phyloP scores from a whole-genome alignment of 2,329 filamentous ascomycete genomes.

The Aspergillus sojae region DNA sequence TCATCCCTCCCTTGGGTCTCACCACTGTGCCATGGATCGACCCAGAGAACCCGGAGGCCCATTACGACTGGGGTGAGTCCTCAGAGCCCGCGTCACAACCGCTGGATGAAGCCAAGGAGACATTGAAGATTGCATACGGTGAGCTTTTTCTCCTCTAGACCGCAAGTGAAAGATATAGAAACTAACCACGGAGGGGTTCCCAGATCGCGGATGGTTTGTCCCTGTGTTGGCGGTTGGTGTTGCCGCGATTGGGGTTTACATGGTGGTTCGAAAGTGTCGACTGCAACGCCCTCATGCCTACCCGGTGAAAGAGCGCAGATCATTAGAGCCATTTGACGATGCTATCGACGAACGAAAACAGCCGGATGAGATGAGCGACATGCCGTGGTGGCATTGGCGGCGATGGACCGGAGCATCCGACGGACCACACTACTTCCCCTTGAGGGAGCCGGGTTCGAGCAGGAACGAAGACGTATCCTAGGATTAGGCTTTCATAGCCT shows the following conservation, averaged over 20 bases:
- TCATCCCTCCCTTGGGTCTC: slow-evolving; percentile 34
- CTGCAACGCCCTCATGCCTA: slow-evolving; percentile 7
- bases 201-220: slow-evolving; percentile 17
- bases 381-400: slow-evolving; percentile 37
- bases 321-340: slow-evolving; percentile 20
- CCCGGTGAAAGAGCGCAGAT: slow-evolving; percentile 11
- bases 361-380: slow-evolving; percentile 4
- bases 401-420: slow-evolving; percentile 25
- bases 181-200: background rate
- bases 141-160: background rate
- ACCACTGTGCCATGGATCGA: slow-evolving; percentile 39
- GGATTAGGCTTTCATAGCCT: background rate
- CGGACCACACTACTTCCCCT: slow-evolving; percentile 29
- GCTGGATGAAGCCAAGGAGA: slow-evolving; percentile 1
- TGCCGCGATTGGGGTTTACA: slow-evolving; percentile 12
- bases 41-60: slow-evolving; percentile 27
- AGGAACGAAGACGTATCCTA: background rate
- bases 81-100: background rate
- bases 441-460: slow-evolving; percentile 23
- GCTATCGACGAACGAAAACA: slow-evolving; percentile 22
- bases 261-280: slow-evolving; percentile 17
- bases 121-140: slow-evolving; percentile 13
- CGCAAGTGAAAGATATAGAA: background rate
- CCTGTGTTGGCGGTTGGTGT: slow-evolving; percentile 16
- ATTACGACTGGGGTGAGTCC: slow-evolving; percentile 19